Conservation (phyloP, 2,329 filamentous ascomycete species). For the Paramyrothecium roridum region DNA sequence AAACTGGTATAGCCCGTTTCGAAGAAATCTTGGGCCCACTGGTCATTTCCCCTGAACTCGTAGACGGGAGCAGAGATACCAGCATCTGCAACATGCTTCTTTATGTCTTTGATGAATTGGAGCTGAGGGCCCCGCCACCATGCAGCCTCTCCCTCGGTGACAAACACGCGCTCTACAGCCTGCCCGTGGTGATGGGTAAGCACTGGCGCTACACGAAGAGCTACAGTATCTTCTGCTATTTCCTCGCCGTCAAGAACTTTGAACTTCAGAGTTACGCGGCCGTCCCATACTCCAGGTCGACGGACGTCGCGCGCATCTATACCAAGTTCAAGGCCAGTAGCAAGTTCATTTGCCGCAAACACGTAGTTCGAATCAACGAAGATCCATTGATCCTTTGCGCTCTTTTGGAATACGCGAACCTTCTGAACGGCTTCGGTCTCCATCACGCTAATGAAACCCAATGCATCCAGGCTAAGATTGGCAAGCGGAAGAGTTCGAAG, state of each 20-base stretch:
- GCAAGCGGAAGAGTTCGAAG: conserved; percentile 23
- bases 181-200: conserved; percentile 33
- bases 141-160: conserved; percentile 1
- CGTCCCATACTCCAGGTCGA: conserved; percentile 18
- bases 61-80: conserved; percentile 3
- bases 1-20: conserved; percentile 36
- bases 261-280: conserved; percentile 23
- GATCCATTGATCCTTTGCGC: conserved; percentile 14
- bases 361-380: conserved; percentile 16
- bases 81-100: background rate
- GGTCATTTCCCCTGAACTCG: conserved; percentile 14
- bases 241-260: conserved; percentile 18
- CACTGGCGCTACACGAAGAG: conserved; percentile 29
- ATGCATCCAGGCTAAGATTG: conserved; percentile 7
- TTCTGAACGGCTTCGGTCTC: conserved; percentile 9
- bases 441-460: conserved; percentile 10
- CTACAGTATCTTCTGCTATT: conserved; percentile 19
- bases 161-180: conserved; percentile 17
- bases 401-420: conserved; percentile 24
- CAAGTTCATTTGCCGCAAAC: conserved; percentile 23
- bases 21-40: conserved; percentile 37
- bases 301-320: conserved; percentile 29
- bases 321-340: conserved; percentile 24
- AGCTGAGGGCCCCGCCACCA: background rate
- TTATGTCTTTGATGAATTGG: conserved; percentile 4